These are phyloP conservation scores for Eimeria tenella DNA, from an alignment of 169 alveolate species.

Conservation along the genomic window DNA sequence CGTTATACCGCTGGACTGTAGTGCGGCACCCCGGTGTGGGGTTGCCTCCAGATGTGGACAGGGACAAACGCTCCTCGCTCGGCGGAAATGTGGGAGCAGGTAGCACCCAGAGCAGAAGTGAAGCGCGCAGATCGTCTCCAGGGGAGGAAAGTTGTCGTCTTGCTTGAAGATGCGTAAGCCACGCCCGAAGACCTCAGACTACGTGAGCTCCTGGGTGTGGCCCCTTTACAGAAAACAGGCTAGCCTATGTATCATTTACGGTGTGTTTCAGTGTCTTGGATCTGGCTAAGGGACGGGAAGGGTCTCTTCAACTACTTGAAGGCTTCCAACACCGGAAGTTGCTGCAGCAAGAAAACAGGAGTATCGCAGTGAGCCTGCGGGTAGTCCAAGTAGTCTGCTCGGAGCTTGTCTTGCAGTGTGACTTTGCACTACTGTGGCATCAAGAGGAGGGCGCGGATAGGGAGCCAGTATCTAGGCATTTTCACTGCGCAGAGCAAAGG, in stretches of 20 bases:
- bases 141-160: slow-evolving; percentile 65
- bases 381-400: neutral
- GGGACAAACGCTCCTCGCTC: no score
- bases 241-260: neutral
- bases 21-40: no score
- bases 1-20: no score
- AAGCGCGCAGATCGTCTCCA: slow-evolving; percentile 68
- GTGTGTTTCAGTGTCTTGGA: slow-evolving; percentile 56
- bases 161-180: slow-evolving; percentile 76
- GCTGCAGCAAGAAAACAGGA: slow-evolving; percentile 45
- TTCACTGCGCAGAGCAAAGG: neutral
- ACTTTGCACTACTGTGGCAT: neutral
- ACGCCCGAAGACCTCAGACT: no score
- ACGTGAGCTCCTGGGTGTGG: no score
- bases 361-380: slow-evolving; percentile 2
- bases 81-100: slow-evolving; percentile 27
- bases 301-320: slow-evolving; percentile 69
- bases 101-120: slow-evolving; percentile 50
- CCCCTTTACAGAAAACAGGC: no score
- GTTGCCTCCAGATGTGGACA: no score
- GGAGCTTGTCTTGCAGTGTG: neutral
- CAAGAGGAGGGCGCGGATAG: neutral
- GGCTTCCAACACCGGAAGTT: slow-evolving; percentile 69
- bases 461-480: neutral
- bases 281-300: slow-evolving; percentile 60